Evolutionary conservation across 1,284 basidiomycete species (phyloP), one percentile per base, ranked within the genome.

Genomic region (Anthracocystis setariae): DNA sequence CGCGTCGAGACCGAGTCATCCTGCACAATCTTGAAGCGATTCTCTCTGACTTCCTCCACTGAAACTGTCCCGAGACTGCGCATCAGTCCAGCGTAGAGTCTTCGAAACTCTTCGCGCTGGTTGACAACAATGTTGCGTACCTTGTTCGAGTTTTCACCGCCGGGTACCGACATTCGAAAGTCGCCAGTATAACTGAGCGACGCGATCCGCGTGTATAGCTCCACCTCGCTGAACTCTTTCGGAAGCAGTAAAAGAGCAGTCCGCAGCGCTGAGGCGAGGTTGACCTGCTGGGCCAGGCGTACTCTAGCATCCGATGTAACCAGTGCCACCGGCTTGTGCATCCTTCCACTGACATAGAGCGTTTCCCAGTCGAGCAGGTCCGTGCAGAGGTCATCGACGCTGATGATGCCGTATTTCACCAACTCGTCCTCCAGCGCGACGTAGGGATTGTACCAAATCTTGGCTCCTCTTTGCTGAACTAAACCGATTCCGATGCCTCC

Each of bases 381-480:
- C 1, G 89, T 87, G 74, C 91, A 93, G 27, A 99, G 87, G 57
- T 90, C 90, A 75, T 95, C 92, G 8, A 96, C 88, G 0, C 92
- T 93, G 32, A 95, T 94, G 24, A 98, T 90, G n/a, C 95, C 95
- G 83, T 99, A 99, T 85, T 99, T 99, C 85, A 98, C 91, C 49
- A 88, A 90, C 91, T 96, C 78, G 13, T 73, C 76, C 8, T 70
- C 66, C 18, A 75, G 45, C 48, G 38, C 50, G 56, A 82, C 67
- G 49, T 82, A 82, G 5, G 81, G 81, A 24, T 78, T 70, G 69
- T 82, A 82, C 95, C 95, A 99, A 35, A 98, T 87, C 5, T 92
- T 93, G 0, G 95, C 95, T 2, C 89, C 90, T 10, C 91, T 77
- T 21, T 90, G 89, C 84, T 97, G 91, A 46, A 95, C 85, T 59